Conservation (phyloP, 2,329 filamentous ascomycete species). For the Xenosphaeropsis pyriputrescens region DNA sequence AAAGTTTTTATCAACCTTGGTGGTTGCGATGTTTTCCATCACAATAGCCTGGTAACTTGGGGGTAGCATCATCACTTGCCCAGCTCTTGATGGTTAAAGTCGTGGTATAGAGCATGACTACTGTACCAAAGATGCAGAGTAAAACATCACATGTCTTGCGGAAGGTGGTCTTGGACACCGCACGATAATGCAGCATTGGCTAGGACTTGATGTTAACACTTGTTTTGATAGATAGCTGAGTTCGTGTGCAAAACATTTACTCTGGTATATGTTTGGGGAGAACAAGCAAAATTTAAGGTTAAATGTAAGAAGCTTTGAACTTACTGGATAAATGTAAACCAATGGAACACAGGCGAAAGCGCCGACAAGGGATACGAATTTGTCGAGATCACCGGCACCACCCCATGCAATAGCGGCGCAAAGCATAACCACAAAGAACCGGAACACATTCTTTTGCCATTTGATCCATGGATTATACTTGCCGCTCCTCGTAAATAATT, state of each 20-base stretch:
- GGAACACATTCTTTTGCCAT: slow-evolving; percentile 98
- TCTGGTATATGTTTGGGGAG: too few relatives aligned
- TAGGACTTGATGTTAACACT: slow-evolving; percentile 21
- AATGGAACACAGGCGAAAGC: slow-evolving; percentile 96
- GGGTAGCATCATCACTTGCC: slow-evolving; percentile 40
- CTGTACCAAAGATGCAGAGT: slow-evolving; percentile 67
- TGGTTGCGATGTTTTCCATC: slow-evolving; percentile 20
- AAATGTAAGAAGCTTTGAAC: slow-evolving; percentile 21
- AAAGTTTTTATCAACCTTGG: too few relatives aligned
- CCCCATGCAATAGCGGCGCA: slow-evolving; percentile 84
- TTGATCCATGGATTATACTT: slow-evolving; percentile 99
- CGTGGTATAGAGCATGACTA: slow-evolving; percentile 89
- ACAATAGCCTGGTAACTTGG: slow-evolving; percentile 46
- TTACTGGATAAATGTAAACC: slow-evolving; percentile 94
- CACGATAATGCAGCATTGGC: slow-evolving; percentile 82
- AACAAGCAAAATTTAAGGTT: slow-evolving; percentile 1
- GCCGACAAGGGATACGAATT: slow-evolving; percentile 91
- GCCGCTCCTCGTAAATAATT: slow-evolving; percentile 81
- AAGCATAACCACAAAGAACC: slow-evolving; percentile 79
- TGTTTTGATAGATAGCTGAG: background rate
- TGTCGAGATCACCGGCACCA: slow-evolving; percentile 85
- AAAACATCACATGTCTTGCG: slow-evolving; percentile 59
- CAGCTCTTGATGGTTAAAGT: slow-evolving; percentile 76
- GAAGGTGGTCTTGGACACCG: slow-evolving; percentile 52
- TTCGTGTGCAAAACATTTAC: too few relatives aligned